Conservation (phyloP, 331 rosid species). For the Malus hybrid region DNA sequence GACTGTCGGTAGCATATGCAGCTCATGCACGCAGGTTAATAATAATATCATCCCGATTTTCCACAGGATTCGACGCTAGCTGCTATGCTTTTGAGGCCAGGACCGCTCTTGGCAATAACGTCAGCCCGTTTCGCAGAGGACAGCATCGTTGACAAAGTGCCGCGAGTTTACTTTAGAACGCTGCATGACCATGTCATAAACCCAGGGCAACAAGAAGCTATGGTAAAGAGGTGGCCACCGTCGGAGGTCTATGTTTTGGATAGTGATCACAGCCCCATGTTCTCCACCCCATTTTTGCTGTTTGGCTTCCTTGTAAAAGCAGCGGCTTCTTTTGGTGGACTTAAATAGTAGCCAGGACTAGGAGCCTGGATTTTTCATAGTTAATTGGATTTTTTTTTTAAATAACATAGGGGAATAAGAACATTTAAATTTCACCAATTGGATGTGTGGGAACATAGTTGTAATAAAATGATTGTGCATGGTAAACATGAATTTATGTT, state of each 20-base stretch:
- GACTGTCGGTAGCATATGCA: no score
- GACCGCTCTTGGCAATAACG: conserved; percentile 48
- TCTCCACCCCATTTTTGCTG: conserved; percentile 69
- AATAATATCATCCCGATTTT: no score
- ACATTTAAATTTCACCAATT: not conserved
- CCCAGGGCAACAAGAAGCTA: conserved; percentile 66
- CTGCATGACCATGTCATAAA: conserved; percentile 53
- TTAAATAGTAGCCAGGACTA: not conserved
- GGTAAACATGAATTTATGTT: no score
- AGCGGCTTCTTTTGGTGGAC: conserved; percentile 33
- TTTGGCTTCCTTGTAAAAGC: conserved; percentile 56
- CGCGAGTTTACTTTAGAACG: conserved; percentile 56
- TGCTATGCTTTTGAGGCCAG: conserved; percentile 63
- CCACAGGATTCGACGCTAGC: conserved; percentile 69
- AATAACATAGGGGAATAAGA: not conserved
- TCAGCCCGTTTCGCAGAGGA: conserved; percentile 39
- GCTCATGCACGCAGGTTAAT: no score
- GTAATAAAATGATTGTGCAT: no score
- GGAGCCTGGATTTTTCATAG: not conserved
- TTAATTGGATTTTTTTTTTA: not conserved
- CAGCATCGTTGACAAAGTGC: conserved; percentile 41
- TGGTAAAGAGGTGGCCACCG: conserved; percentile 74
- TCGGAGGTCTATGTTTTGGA: conserved; percentile 48
- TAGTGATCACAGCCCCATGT: conserved; percentile 74
- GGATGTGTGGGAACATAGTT: not conserved